Evolutionary conservation across 345 rosid genomes (phyloP).

Genomic region (Durio zibethinus): DNA sequence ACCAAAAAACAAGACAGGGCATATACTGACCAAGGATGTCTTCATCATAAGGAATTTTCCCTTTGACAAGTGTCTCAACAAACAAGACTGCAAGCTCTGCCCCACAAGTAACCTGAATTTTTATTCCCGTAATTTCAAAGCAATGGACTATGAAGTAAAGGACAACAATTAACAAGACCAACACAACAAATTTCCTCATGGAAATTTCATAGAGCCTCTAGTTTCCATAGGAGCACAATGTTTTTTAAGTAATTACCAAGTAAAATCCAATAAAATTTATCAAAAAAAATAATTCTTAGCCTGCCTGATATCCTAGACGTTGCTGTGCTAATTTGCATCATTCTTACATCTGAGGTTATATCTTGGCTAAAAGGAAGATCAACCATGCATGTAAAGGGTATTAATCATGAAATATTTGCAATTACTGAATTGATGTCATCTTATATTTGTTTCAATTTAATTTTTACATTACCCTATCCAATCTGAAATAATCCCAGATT

Average conservation of each 20-base stretch:
- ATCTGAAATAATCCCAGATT: neutral
- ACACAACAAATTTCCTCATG: neutral
- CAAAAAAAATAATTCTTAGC: neutral
- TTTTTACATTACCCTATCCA: neutral
- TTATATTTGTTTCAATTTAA: neutral
- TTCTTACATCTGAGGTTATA: neutral
- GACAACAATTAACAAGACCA: neutral
- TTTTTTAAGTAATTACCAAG: neutral
- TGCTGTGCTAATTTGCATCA: neutral
- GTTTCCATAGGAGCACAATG: neutral
- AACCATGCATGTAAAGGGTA: neutral
- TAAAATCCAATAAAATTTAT: neutral
- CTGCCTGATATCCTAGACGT: neutral
- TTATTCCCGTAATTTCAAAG: neutral
- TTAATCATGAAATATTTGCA: neutral
- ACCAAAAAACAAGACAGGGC: conserved; percentile 10
- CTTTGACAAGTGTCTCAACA: conserved; percentile 75
- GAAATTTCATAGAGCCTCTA: neutral
- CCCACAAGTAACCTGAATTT: conserved; percentile 77
- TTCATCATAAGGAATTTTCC: conserved; percentile 59
- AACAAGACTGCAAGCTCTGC: conserved; percentile 78
- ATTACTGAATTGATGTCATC: neutral
- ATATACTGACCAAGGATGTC: conserved; percentile 66
- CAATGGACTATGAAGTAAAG: neutral
- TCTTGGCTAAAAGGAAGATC: neutral